Conservation (phyloP, 148 eudicot genomes). For the Rheum nobile region DNA sequence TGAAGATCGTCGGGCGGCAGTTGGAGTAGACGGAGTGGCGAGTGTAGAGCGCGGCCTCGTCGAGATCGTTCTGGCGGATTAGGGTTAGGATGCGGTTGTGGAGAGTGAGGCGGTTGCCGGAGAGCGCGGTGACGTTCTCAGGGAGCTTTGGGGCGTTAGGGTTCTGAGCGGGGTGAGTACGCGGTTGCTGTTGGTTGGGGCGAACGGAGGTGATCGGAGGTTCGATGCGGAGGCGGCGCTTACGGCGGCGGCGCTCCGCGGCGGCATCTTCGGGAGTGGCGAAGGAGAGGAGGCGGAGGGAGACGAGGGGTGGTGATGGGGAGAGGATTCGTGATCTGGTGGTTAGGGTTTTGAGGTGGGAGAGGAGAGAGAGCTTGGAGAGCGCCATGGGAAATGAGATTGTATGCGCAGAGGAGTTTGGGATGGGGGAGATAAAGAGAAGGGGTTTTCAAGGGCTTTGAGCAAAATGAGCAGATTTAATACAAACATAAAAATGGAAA, state of each 20-base stretch:
- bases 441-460: slow-evolving; percentile 6
- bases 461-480: too few relatives aligned
- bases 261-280: slow-evolving; percentile 18
- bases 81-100: slow-evolving; percentile 71
- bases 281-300: slow-evolving; percentile 8
- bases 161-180: slow-evolving; percentile 13
- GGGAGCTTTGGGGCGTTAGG: slow-evolving; percentile 72
- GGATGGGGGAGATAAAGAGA: neutral
- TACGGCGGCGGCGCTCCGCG: slow-evolving; percentile 75
- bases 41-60: slow-evolving; percentile 76
- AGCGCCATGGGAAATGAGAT: slow-evolving; percentile 4
- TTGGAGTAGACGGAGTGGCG: slow-evolving; percentile 89
- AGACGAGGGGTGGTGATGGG: neutral
- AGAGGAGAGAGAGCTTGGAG: neutral
- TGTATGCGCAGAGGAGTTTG: neutral
- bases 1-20: slow-evolving; percentile 77
- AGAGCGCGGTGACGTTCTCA: slow-evolving; percentile 47
- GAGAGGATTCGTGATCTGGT: neutral
- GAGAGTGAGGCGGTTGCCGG: slow-evolving; percentile 66
- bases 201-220: slow-evolving; percentile 61
- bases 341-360: slow-evolving; percentile 9
- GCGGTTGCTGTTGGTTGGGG: slow-evolving; percentile 16
- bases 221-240: slow-evolving; percentile 76
- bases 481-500: too few relatives aligned
- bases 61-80: slow-evolving; percentile 71